A percentile compares a stretch with the other conserved stretches of the same genome.
Evolutionary conservation across 495 filamentous ascomycete genomes (phyloP).

Genomic region (Xylaria scruposa): DNA sequence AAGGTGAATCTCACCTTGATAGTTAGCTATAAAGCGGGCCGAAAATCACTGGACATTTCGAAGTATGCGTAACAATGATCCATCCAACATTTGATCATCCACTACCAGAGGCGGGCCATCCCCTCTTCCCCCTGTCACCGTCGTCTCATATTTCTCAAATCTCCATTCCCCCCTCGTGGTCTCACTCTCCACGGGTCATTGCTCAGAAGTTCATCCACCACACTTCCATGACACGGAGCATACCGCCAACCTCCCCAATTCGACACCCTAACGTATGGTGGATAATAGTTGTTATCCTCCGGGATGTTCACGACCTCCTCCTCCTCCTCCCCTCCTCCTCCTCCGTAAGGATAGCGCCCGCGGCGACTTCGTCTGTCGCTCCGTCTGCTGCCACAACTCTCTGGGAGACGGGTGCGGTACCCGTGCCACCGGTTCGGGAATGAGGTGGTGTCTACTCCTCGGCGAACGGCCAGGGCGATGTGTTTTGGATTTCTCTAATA

Average conservation of each 20-base stretch:
- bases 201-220: neutral
- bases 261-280: neutral
- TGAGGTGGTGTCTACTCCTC: constrained; percentile 23
- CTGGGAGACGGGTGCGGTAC: neutral
- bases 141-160: neutral
- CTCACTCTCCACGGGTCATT: neutral
- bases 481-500: constrained; percentile 26
- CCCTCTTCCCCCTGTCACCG: neutral
- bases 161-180: neutral
- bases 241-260: neutral
- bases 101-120: neutral
- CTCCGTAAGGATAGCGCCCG: no score
- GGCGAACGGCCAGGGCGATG: constrained; percentile 30
- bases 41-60: neutral
- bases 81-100: neutral
- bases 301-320: neutral
- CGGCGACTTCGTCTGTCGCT: neutral
- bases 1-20: neutral
- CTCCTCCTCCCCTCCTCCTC: no score
- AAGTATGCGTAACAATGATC: neutral
- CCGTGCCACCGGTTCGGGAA: neutral
- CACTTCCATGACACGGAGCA: neutral
- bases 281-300: neutral
- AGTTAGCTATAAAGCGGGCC: neutral
- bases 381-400: neutral